Conservation (phyloP, 352 stramenopile species). For the Aphanomyces invadans region DNA sequence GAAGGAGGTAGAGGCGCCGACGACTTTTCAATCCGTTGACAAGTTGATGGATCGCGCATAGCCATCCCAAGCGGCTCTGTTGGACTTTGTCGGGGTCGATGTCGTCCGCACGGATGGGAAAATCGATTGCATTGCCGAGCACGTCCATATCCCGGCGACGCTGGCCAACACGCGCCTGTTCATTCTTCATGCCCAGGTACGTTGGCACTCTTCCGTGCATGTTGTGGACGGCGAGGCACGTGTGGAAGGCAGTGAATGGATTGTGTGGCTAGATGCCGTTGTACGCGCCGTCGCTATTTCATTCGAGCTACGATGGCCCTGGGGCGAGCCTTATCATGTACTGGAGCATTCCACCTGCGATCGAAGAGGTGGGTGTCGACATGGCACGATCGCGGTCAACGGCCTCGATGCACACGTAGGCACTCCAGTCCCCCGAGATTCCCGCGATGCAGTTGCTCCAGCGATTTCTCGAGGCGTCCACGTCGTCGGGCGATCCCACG, state of each 20-base stretch:
- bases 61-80: constrained; percentile 49
- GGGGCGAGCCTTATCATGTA: constrained; percentile 72
- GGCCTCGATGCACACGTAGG: too few relatives aligned
- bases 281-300: constrained; percentile 70
- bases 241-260: too few relatives aligned
- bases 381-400: too few relatives aligned
- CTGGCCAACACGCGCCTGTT: constrained; percentile 54
- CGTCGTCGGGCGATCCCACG: too few relatives aligned
- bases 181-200: constrained; percentile 75
- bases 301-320: constrained; percentile 47
- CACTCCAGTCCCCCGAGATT: constrained; percentile 48
- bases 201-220: too few relatives aligned
- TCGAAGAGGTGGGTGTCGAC: constrained; percentile 41
- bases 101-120: constrained; percentile 61
- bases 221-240: too few relatives aligned
- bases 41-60: too few relatives aligned
- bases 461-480: constrained; percentile 57
- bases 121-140: constrained; percentile 64
- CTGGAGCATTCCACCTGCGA: constrained; percentile 62
- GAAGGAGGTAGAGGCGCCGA: constrained; percentile 67
- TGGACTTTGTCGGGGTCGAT: constrained; percentile 72
- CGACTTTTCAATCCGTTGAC: too few relatives aligned
- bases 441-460: constrained; percentile 55
- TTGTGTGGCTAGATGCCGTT: constrained; percentile 52
- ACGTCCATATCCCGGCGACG: constrained; percentile 54